Evolutionary conservation across 75 land plant genomes (phyloP).

Genomic region (Ceratopteris richardii): DNA sequence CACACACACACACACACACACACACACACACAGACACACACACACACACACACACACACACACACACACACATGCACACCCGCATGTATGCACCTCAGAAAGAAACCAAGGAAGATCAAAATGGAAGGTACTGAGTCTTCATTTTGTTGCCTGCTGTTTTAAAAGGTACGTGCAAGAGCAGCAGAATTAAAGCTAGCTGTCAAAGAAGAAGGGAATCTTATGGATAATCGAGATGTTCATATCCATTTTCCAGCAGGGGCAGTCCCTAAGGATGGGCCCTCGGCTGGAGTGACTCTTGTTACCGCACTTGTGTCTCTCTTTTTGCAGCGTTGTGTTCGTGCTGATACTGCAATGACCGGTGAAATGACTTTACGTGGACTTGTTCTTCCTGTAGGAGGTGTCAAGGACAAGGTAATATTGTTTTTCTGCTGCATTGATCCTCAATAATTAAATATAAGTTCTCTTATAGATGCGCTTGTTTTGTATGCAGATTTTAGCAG

Average conservation of each 20-base stretch:
- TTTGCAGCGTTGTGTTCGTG: slow-evolving; percentile 55
- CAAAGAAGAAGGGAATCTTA: slow-evolving; percentile 42
- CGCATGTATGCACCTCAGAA: no score
- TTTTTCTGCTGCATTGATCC: not conserved
- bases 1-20: no score
- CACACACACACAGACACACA: no score
- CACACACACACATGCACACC: no score
- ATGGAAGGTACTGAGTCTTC: no score
- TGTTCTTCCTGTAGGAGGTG: slow-evolving; percentile 92
- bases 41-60: no score
- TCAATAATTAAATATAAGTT: not conserved
- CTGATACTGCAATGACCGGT: slow-evolving; percentile 98
- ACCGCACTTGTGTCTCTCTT: slow-evolving; percentile 88
- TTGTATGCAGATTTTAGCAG: slow-evolving; percentile 76
- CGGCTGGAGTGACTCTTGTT: slow-evolving; percentile 92
- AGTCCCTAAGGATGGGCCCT: slow-evolving; percentile 96
- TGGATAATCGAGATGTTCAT: slow-evolving; percentile 82
- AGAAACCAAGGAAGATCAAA: not conserved
- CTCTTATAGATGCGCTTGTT: not conserved
- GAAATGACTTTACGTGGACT: slow-evolving; percentile 93
- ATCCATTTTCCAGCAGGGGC: slow-evolving; percentile 99
- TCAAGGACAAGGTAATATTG: slow-evolving; percentile 79
- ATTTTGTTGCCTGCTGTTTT: not conserved
- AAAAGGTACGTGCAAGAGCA: slow-evolving; percentile 82
- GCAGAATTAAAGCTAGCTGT: slow-evolving; percentile 63